phyloP scores from a whole-genome alignment of 768 basidiomycete species.

The Coprinopsis marcescibilis region DNA sequence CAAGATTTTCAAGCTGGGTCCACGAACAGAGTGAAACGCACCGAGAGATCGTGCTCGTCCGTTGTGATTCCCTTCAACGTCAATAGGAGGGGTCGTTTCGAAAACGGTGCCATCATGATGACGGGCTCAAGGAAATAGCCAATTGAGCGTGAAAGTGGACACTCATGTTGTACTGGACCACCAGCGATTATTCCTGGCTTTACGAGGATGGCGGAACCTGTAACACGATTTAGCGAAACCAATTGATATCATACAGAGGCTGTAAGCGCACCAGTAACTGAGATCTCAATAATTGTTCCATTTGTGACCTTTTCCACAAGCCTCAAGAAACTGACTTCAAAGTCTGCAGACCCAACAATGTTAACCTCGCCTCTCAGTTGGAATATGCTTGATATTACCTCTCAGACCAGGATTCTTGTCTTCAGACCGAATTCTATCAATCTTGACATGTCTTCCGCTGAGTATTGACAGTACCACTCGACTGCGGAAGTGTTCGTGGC shows the following conservation, averaged over 20 bases:
- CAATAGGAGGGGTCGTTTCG: conserved; percentile 78
- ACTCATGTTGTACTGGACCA: conserved; percentile 77
- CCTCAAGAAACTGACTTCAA: conserved; percentile 85
- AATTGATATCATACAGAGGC: not conserved
- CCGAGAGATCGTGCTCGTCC: conserved; percentile 88
- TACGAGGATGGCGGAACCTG: conserved; percentile 87
- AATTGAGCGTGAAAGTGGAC: conserved; percentile 80
- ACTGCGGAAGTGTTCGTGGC: conserved; percentile 78
- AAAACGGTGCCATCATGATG: conserved; percentile 86
- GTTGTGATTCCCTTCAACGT: conserved; percentile 89
- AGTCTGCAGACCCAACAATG: conserved; percentile 49
- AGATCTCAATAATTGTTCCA: conserved; percentile 93
- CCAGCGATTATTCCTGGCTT: conserved; percentile 91
- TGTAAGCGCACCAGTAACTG: conserved; percentile 76
- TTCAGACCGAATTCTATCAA: conserved; percentile 83
- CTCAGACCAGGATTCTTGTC: conserved; percentile 95
- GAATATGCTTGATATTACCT: conserved; percentile 39
- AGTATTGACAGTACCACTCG: conserved; percentile 86
- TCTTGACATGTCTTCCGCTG: conserved; percentile 77
- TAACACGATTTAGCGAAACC: not conserved
- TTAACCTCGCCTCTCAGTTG: not conserved
- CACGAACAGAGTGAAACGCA: conserved; percentile 23
- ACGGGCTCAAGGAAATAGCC: conserved; percentile 94
- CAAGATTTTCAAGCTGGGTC: not conserved
- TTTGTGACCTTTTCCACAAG: conserved; percentile 89